Evolutionary conservation across 1,139 yeast genomes (phyloP), one percentile per base, ranked within the genome.

Genomic region (Zhuliangozyma blackwelliae): DNA sequence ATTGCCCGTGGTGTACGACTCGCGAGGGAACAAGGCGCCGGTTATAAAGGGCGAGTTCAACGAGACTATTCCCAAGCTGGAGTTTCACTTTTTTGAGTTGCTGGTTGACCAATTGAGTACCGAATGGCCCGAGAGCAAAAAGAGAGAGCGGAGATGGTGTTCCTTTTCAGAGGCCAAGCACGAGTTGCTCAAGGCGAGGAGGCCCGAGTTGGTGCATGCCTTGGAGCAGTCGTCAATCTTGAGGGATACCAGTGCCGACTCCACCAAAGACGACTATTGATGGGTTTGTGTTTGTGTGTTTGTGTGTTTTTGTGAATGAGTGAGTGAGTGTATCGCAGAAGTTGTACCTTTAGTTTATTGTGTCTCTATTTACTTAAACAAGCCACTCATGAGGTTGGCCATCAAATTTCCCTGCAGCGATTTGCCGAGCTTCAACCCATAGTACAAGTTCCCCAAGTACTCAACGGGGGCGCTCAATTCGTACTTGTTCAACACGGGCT

Each of bases 351-450:
- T 13, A 22, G 5, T 22, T 22, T 22, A 22, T 23, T 29, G 23
- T 25, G n/a, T 31, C 32, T 11, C 21, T 37, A 23, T 38, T 34
- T 53, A 70, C 47, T 68, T 68, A 48, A 87, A 72, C 38, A 89
- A 67, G 25, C 89, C 88, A 19, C 94, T 82, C 95, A 90, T 86
- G 67, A 90, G 71, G 51, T 83, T 88, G 49, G 88, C 92, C 67
- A 86, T 68, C 54, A 88, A 87, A 12, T 71, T 72, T 40, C 76
- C 81, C 35, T 73, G 76, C 36, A 71, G 77, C 12, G 74, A 61
- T 31, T 82, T 75, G 10, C 83, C 85, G 48, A 68, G 48, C 31
- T 55, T 57, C 45, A 69, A 57, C 22, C 53, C 54, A 44, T 62
- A 69, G 47, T 65, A 68, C 25, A 71, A 55, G 35, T 67, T 65